Conservation (phyloP, 2,329 filamentous ascomycete genomes). For the Pseudophaeomoniella oleicola region DNA sequence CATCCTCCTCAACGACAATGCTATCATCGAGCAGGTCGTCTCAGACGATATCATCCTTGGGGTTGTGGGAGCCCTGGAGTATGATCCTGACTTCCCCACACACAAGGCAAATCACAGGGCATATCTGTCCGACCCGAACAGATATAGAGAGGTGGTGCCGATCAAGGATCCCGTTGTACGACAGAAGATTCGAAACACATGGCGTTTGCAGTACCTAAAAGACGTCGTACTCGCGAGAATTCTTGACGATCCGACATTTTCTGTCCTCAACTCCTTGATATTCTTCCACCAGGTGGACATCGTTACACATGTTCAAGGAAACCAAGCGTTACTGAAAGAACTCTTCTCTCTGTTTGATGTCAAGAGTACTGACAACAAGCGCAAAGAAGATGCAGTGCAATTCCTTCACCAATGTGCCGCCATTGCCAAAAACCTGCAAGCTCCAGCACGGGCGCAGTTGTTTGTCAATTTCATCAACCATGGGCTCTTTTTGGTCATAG, state of each 20-base stretch:
- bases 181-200: slow-evolving; percentile 90
- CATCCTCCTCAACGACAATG: slow-evolving; percentile 85
- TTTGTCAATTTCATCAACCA: slow-evolving; percentile 84
- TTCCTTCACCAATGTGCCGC: slow-evolving; percentile 95
- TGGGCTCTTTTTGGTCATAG: slow-evolving; percentile 78
- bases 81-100: slow-evolving; percentile 92
- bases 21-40: slow-evolving; percentile 87
- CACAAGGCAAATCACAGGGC: slow-evolving; percentile 96
- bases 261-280: slow-evolving; percentile 90
- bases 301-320: slow-evolving; percentile 81
- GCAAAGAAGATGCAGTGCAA: slow-evolving; percentile 84
- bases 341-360: slow-evolving; percentile 74
- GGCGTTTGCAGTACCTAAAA: slow-evolving; percentile 90
- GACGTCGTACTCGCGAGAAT: slow-evolving; percentile 96
- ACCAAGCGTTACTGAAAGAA: slow-evolving; percentile 63
- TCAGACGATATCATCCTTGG: slow-evolving; percentile 79
- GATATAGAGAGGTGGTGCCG: slow-evolving; percentile 90
- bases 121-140: slow-evolving; percentile 74
- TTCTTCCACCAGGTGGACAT: slow-evolving; percentile 99
- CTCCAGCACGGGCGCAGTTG: slow-evolving; percentile 61
- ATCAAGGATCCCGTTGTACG: slow-evolving; percentile 72
- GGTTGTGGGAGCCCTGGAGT: slow-evolving; percentile 90
- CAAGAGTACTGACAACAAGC: slow-evolving; percentile 46
- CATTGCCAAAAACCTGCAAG: slow-evolving; percentile 88
- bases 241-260: slow-evolving; percentile 93